phyloP scores from a whole-genome alignment of 2,329 filamentous ascomycete species.

The Phyllosticta citriasiana region DNA sequence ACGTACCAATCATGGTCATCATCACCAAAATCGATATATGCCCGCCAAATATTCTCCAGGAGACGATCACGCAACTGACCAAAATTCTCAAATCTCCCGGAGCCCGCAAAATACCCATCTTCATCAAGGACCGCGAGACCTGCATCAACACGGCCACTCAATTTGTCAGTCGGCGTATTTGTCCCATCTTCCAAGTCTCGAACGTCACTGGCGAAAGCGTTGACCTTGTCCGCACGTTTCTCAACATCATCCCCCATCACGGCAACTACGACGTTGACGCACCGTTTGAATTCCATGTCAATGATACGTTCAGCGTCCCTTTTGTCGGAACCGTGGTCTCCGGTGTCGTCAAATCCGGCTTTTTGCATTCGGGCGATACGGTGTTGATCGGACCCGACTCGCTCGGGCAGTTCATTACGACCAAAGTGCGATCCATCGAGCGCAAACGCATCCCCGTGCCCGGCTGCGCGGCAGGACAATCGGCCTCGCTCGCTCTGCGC shows the following conservation, averaged over 20 bases:
- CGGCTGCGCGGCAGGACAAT: constrained; percentile 82
- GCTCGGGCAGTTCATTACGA: constrained; percentile 78
- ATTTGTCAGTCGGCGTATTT: constrained; percentile 91
- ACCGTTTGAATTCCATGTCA: constrained; percentile 89
- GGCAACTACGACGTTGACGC: constrained; percentile 83
- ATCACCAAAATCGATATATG: constrained; percentile 99
- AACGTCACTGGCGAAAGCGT: constrained; percentile 92
- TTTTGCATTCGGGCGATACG: constrained; percentile 81
- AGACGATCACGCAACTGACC: constrained; percentile 84
- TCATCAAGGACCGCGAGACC: constrained; percentile 83
- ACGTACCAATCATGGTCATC: constrained; percentile 95
- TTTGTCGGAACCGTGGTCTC: constrained; percentile 95
- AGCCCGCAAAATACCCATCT: constrained; percentile 89
- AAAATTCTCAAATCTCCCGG: constrained; percentile 91
- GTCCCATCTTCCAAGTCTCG: constrained; percentile 94
- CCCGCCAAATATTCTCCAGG: constrained; percentile 85
- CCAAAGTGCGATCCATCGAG: constrained; percentile 84
- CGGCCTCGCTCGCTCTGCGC: constrained; percentile 82
- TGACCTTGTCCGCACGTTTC: constrained; percentile 80
- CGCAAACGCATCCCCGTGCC: constrained; percentile 85
- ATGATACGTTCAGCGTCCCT: constrained; percentile 95
- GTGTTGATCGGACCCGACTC: constrained; percentile 86
- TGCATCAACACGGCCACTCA: constrained; percentile 93
- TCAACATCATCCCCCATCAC: constrained; percentile 92
- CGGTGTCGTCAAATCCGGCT: constrained; percentile 74